Evolutionary conservation across 495 filamentous ascomycete species (phyloP).

Genomic region (Entonaema liquescens): DNA sequence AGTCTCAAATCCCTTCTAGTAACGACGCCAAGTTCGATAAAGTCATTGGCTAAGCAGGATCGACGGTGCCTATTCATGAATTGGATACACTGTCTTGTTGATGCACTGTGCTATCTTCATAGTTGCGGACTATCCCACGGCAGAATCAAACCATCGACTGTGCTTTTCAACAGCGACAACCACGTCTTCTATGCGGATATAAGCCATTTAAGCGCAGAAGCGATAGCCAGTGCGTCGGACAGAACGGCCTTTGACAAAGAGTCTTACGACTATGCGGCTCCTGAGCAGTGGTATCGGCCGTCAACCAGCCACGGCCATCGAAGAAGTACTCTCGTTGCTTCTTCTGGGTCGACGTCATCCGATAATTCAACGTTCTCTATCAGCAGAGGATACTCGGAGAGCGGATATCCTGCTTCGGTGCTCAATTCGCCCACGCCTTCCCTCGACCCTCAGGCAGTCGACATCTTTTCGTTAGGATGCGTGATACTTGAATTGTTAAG

Average conservation of each 20-base stretch:
- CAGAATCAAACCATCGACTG: conserved; percentile 84
- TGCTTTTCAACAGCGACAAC: conserved; percentile 76
- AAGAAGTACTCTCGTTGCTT: conserved; percentile 44
- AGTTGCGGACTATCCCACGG: conserved; percentile 75
- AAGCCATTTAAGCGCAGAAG: conserved; percentile 63
- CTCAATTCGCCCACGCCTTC: conserved; percentile 49
- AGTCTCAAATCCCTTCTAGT: conserved; percentile 82
- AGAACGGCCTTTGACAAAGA: conserved; percentile 71
- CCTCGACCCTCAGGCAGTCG: conserved; percentile 61
- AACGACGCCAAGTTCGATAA: conserved; percentile 70
- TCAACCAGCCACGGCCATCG: conserved; percentile 46
- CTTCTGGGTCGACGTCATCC: conserved; percentile 42
- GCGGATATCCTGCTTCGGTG: conserved; percentile 40
- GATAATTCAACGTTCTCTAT: conserved; percentile 51
- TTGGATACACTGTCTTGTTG: conserved; percentile 88
- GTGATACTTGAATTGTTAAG: conserved; percentile 75
- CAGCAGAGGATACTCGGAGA: conserved; percentile 43
- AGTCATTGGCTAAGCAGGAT: conserved; percentile 74
- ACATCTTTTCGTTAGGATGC: conserved; percentile 82
- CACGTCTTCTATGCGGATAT: conserved; percentile 78
- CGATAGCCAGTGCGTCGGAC: conserved; percentile 51
- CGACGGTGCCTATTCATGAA: conserved; percentile 74
- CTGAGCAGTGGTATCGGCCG: conserved; percentile 74
- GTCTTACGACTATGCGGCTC: conserved; percentile 86
- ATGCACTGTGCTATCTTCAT: conserved; percentile 81